Percentiles rank a stretch among this genome's conserved stretches.
phyloP scores from a whole-genome alignment of 202 grass and related monocot species.

The Setaria viridis region DNA sequence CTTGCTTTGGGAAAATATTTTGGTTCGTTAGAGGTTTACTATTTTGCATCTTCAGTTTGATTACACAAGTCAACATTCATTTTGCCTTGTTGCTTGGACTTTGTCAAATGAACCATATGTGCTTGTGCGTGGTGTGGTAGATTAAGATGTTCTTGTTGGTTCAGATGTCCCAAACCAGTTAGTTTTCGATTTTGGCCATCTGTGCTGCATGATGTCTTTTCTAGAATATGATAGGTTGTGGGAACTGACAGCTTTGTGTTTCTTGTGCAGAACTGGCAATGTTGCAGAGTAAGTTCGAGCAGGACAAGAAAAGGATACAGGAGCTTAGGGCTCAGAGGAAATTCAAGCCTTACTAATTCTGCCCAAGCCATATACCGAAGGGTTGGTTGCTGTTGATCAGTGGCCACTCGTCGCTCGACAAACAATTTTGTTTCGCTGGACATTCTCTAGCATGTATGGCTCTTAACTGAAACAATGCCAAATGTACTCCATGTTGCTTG shows the following conservation, averaged over 20 bases:
- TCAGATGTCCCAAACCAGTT: neutral
- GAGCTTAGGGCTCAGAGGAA: slow-evolving; percentile 85
- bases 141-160: neutral
- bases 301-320: slow-evolving; percentile 94
- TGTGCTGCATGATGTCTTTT: neutral
- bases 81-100: slow-evolving; percentile 25
- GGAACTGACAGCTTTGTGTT: slow-evolving; percentile 19
- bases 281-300: slow-evolving; percentile 88
- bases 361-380: neutral
- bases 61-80: neutral
- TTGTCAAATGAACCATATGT: slow-evolving; percentile 9
- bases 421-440: slow-evolving; percentile 35
- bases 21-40: neutral
- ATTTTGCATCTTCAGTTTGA: slow-evolving; percentile 14
- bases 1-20: slow-evolving; percentile 6
- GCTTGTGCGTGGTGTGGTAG: neutral
- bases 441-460: slow-evolving; percentile 12
- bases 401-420: slow-evolving; percentile 13
- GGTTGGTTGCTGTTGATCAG: slow-evolving; percentile 25
- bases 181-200: neutral
- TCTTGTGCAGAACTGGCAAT: slow-evolving; percentile 79
- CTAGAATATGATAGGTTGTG: slow-evolving; percentile 20
- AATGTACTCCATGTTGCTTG: neutral
- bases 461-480: slow-evolving; percentile 13
- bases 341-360: slow-evolving; percentile 79